Base-by-base conservation (phyloP, 2,329 filamentous ascomycete genomes). In the Neofusicoccum ribis region DNA sequence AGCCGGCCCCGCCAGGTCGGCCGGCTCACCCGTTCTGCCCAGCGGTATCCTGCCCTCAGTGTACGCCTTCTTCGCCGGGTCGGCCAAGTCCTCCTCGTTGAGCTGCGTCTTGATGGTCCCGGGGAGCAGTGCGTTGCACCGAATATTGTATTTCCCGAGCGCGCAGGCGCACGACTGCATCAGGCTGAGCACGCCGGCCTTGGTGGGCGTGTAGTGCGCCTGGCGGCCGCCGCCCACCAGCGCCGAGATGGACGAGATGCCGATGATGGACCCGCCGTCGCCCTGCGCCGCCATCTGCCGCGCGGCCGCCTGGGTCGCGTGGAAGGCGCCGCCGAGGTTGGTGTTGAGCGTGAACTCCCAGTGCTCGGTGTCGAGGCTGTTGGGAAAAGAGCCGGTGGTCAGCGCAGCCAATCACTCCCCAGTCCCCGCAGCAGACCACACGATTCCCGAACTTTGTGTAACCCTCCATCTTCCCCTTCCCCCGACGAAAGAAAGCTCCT, bases 261-360 rank as follows among this genome's bases (percentile, higher is more conserved):
- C 90, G 69, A 93, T 94, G 72, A 97, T 95, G 71, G 87, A 89
- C 39, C 93, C 93, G 15, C 92, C 91, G 6, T 74, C 72, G 0
- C 88, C 87, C 1, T 82, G 80, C 39, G 78, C 79, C 0, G 89
- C 88, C 90, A 97, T 95, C 75, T 95, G 91, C 2, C 89, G 86
- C 1, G 91, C 92, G 1, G 92, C 93, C 0, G 92, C 91, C 81
- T 96, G 93, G 23, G 91, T 89, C 41, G 91, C 85, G 80, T 93
- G 93, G 81, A 96, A 96, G n/a, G 92, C 91, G 50, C 93, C 93
- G 70, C 89, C 88, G 69, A 97, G 87, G 79, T 97, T 97, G 58
- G 91, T 94, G 43, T 85, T 82, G 46, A 96, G 82, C 2, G 92
- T 96, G 63, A 83, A 82, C 67, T 85, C 80, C 72, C 93, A 90